Evolutionary conservation across 2,329 filamentous ascomycete species (phyloP).

Genomic region (Aspergillus quadrilineatus): DNA sequence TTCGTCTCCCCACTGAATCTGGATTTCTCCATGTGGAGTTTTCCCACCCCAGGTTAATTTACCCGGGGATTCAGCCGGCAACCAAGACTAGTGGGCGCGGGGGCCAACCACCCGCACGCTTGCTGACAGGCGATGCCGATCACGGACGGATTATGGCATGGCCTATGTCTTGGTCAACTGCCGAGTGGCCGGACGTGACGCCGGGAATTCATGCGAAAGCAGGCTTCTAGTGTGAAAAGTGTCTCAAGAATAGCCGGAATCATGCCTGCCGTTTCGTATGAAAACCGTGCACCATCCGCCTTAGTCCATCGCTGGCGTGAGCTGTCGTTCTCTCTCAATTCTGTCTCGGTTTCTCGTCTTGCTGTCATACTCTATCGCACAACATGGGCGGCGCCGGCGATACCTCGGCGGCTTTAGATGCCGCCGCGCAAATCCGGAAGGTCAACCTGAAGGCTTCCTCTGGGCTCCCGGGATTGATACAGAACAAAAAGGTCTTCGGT

Average conservation of each 20-base stretch:
- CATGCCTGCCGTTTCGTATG: not conserved
- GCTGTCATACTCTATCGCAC: not conserved
- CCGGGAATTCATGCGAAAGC: conserved; percentile 1
- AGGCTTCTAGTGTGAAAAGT: not conserved
- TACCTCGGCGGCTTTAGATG: conserved; percentile 32
- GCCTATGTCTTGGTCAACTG: not conserved
- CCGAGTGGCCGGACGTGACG: not conserved
- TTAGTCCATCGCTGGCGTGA: not conserved
- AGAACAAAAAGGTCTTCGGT: conserved; percentile 62
- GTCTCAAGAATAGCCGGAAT: conserved; percentile 10
- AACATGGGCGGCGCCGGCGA: conserved; percentile 16
- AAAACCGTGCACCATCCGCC: not conserved
- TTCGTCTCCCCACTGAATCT: not conserved
- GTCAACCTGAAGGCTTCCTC: conserved; percentile 56
- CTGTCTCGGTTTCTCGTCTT: not conserved
- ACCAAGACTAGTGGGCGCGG: not conserved
- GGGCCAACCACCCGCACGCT: not conserved
- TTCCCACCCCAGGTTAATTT: not conserved
- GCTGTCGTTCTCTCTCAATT: not conserved
- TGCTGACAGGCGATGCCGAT: not conserved
- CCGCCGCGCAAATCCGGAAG: conserved; percentile 54
- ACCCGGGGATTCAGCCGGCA: conserved; percentile 8
- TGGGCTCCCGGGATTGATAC: conserved; percentile 55
- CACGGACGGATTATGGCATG: not conserved
- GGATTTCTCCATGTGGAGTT: not conserved